A percentile compares a stretch with the other conserved stretches of the same genome.
Conservation (phyloP, 23 red algal species). For the Gracilaria caudata region DNA sequence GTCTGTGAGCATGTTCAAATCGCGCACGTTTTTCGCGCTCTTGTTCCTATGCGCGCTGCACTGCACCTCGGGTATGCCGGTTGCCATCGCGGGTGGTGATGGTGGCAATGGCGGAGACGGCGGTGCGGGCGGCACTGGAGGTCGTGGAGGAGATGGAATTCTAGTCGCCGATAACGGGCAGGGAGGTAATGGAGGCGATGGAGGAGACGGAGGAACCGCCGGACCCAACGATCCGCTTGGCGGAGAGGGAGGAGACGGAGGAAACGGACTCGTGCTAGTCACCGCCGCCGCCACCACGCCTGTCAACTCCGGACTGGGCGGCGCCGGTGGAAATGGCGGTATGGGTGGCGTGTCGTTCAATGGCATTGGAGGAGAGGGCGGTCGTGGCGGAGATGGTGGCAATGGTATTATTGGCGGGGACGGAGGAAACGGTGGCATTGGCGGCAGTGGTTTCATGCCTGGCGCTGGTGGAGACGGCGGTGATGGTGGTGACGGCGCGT, state of each 20-base stretch:
- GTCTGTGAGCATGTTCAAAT: not conserved
- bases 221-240: not conserved
- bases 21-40: not conserved
- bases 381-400: not conserved
- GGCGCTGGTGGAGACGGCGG: conserved; percentile 16
- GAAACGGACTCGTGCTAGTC: not conserved
- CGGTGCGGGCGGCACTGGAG: conserved; percentile 6
- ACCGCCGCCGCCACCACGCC: not conserved
- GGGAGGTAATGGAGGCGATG: conserved; percentile 24
- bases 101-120: conserved; percentile 22
- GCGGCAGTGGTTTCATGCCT: not conserved
- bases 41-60: not conserved
- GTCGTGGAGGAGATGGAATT: not conserved
- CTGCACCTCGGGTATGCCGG: not conserved
- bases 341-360: not conserved
- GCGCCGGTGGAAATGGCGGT: not conserved
- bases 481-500: conserved; percentile 5
- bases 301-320: not conserved
- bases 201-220: conserved; percentile 3
- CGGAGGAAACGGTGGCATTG: not conserved
- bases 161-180: not conserved
- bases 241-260: conserved; percentile 7
- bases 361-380: conserved; percentile 8
- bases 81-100: not conserved
- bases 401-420: conserved; percentile 7